Percentiles rank a stretch among this genome's conserved stretches.
These are phyloP conservation scores for Maudiozyma pseudohumilis DNA, from an alignment of 805 yeast genomes.

Conservation along the genomic window DNA sequence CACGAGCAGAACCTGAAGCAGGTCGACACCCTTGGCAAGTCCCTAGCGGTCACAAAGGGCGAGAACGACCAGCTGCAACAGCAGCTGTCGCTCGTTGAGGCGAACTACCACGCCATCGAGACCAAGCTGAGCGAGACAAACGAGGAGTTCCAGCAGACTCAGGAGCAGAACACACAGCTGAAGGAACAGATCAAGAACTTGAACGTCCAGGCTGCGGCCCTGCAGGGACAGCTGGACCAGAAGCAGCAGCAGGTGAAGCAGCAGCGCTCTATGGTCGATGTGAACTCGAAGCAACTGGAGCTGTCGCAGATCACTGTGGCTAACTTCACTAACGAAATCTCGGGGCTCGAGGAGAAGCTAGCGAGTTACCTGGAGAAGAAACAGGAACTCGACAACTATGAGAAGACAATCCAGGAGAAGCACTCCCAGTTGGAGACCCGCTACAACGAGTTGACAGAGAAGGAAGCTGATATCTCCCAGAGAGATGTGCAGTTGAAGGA, in stretches of 20 bases:
- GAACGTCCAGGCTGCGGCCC: conserved; percentile 55
- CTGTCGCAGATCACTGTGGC: conserved; percentile 45
- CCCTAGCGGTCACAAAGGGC: conserved; percentile 45
- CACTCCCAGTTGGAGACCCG: conserved; percentile 27
- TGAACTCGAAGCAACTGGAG: conserved; percentile 60
- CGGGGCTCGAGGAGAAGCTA: conserved; percentile 25
- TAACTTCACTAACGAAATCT: conserved; percentile 36
- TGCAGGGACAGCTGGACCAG: conserved; percentile 46
- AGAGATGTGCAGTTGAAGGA: conserved; percentile 30
- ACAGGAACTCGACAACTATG: conserved; percentile 32
- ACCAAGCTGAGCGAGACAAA: conserved; percentile 53
- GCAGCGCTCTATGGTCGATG: conserved; percentile 52
- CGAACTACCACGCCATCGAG: conserved; percentile 63
- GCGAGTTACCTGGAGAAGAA: conserved; percentile 20
- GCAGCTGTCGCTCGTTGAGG: conserved; percentile 68
- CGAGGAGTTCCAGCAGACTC: conserved; percentile 52
- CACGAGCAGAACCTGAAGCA: conserved; percentile 74
- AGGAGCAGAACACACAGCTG: conserved; percentile 51
- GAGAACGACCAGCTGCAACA: conserved; percentile 64
- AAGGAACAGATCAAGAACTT: conserved; percentile 59
- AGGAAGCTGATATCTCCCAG: conserved; percentile 28
- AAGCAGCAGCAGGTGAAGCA: conserved; percentile 48
- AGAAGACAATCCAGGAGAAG: conserved; percentile 30
- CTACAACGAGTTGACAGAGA: conserved; percentile 27
- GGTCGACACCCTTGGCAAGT: conserved; percentile 60